phyloP scores from a whole-genome alignment of 495 filamentous ascomycete genomes.

The Pyrenula aspistea region DNA sequence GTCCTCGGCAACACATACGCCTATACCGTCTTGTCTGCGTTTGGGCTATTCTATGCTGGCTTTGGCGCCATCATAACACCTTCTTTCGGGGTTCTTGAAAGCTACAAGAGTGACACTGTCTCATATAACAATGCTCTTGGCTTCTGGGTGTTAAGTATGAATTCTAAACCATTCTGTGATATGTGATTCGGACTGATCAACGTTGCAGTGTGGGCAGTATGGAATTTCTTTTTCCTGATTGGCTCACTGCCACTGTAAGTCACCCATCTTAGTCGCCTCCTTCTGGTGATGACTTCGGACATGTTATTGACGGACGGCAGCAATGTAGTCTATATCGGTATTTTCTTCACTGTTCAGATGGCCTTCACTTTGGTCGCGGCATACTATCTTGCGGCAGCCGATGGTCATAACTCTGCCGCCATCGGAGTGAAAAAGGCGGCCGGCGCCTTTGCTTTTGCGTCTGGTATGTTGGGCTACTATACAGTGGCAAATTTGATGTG shows the following conservation, averaged over 20 bases:
- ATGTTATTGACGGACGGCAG: conserved; percentile 2
- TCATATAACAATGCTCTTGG: conserved; percentile 34
- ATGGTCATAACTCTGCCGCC: conserved; percentile 21
- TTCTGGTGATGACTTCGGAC: neutral
- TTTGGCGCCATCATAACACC: conserved; percentile 27
- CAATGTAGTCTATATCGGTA: conserved; percentile 33
- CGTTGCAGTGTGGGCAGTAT: conserved; percentile 29
- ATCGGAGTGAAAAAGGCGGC: conserved; percentile 29
- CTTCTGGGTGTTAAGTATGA: conserved; percentile 22
- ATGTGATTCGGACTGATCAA: neutral
- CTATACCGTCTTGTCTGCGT: conserved; percentile 38
- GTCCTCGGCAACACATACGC: conserved; percentile 35
- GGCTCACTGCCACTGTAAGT: conserved; percentile 21
- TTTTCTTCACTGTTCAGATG: conserved; percentile 34
- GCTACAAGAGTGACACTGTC: conserved; percentile 22
- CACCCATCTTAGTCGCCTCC: conserved; percentile 3
- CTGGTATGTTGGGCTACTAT: conserved; percentile 37
- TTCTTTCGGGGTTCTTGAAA: conserved; percentile 24
- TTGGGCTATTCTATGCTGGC: conserved; percentile 35
- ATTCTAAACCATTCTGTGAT: conserved; percentile 3
- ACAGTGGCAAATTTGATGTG: conserved; percentile 33
- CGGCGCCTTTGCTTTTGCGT: conserved; percentile 32
- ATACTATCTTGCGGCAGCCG: conserved; percentile 31
- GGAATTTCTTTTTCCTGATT: conserved; percentile 33
- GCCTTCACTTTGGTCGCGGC: conserved; percentile 31